Evolutionary conservation across 148 eudicot species (phyloP).

Genomic region (Rhododendron molle): DNA sequence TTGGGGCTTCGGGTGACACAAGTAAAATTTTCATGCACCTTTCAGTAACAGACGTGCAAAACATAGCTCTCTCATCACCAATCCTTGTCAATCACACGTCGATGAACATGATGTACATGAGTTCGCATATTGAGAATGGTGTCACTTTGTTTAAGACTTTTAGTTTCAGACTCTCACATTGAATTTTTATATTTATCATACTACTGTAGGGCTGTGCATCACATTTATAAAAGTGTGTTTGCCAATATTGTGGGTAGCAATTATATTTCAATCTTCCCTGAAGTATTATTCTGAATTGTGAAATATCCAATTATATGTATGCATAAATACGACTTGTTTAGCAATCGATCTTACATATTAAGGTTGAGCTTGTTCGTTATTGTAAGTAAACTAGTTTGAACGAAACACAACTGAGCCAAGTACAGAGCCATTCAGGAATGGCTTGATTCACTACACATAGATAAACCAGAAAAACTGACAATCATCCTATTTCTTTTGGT

Average conservation of each 20-base stretch:
- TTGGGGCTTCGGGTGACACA: no score
- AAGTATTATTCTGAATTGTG: neutral
- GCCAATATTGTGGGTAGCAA: neutral
- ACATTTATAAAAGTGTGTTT: neutral
- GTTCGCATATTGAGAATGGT: neutral
- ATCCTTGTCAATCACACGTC: neutral
- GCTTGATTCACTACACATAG: neutral
- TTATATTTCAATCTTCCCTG: neutral
- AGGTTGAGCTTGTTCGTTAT: neutral
- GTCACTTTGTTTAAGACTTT: neutral
- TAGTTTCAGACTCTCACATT: neutral
- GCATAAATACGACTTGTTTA: neutral
- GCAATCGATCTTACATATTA: neutral
- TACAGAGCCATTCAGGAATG: neutral
- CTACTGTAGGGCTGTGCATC: neutral
- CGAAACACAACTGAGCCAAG: neutral
- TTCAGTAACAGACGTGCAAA: neutral
- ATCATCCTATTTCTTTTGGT: neutral
- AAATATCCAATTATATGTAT: neutral
- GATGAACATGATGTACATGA: neutral
- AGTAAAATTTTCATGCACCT: no score
- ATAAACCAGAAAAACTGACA: neutral
- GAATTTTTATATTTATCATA: neutral
- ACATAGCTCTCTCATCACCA: neutral
- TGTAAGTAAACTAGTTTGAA: neutral